These are phyloP conservation scores for Leccinum griseonigrum DNA, from an alignment of 1,284 basidiomycete genomes.

Conservation along the genomic window DNA sequence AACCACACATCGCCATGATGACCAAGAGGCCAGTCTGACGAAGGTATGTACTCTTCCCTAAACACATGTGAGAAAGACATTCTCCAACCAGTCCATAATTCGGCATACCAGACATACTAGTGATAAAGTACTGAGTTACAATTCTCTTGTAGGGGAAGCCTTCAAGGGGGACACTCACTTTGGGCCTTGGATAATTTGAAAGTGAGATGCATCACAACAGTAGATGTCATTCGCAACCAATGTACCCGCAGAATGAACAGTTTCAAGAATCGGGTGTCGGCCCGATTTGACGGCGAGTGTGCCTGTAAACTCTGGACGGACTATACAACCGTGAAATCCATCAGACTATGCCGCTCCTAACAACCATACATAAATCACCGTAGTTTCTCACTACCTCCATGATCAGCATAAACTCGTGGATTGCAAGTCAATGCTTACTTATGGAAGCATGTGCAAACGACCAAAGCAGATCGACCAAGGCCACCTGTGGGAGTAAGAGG, in stretches of 20 bases:
- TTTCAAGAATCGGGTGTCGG: slow-evolving; percentile 84
- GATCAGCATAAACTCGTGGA: not conserved
- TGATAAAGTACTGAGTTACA: not conserved
- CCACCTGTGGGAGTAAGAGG: slow-evolving; percentile 48
- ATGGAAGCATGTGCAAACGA: slow-evolving; percentile 82
- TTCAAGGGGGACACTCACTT: slow-evolving; percentile 53
- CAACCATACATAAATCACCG: slow-evolving; percentile 40
- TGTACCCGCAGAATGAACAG: slow-evolving; percentile 61
- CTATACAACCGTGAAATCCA: slow-evolving; percentile 38
- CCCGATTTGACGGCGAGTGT: slow-evolving; percentile 85
- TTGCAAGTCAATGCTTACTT: slow-evolving; percentile 42
- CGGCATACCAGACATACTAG: slow-evolving; percentile 76
- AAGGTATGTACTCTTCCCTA: slow-evolving; percentile 91
- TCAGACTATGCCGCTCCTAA: not conserved
- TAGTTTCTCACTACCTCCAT: slow-evolving; percentile 61
- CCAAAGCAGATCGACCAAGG: slow-evolving; percentile 82
- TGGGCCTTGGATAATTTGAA: slow-evolving; percentile 87
- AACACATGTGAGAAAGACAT: not conserved
- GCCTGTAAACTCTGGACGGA: slow-evolving; percentile 84
- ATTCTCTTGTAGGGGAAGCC: not conserved
- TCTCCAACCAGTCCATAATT: not conserved
- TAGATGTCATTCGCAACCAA: slow-evolving; percentile 87
- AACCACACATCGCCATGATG: slow-evolving; percentile 86
- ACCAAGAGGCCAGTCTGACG: slow-evolving; percentile 82
- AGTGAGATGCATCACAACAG: slow-evolving; percentile 75